Base-by-base conservation (phyloP, 2,329 filamentous ascomycete genomes). In the Pseudogymnoascus sp. region DNA sequence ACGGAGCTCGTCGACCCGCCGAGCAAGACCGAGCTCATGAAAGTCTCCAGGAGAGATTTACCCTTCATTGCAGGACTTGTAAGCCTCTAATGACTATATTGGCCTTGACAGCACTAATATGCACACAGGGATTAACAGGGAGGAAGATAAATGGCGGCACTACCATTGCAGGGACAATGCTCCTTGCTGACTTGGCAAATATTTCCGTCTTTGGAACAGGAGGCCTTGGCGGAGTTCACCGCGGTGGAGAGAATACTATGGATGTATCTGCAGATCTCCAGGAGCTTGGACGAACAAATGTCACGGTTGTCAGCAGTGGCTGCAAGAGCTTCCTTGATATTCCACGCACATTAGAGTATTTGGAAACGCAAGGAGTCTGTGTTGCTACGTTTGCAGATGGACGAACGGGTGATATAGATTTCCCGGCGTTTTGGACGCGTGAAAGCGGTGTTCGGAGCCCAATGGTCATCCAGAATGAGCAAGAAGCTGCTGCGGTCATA, bases 271-370 rank as follows among this genome's bases (percentile, higher is more conserved):
- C 94, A 40, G 94, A 99, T 75, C 80, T 99, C 64, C 97, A 90
- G 3, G 94, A 97, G 78, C 83, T 99, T 59, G 92, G 94, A 13
- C 83, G 92, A 62, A 97, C 92, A 6, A 85, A 90, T 9, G 87
- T 99, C 60, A 88, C 92, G 26, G 92, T 99, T 2, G 80, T 99
- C 60, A 89, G 88, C 73, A 91, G 89, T 66, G 94, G 94, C 11
- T 95, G 91, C 77, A 99, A 99, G 77, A 94, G 93, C 64, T 97
- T 99, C 74, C 80, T 99, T 37, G 94, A 99, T 71, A 92, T 97
- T 63, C 86, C 89, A 2, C 82, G 90, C 60, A 99, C 94, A 0
- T 80, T 99, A 4, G 94, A 99, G 76, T 81, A 81, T 67, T 78
- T 87, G 17, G 85, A 87, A 73, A 87, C 84, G 0, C 84, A 87